Percentiles rank a stretch among this genome's conserved stretches.
Evolutionary conservation across 352 stramenopile species (phyloP).

Genomic region (Aphanomyces euteiches): DNA sequence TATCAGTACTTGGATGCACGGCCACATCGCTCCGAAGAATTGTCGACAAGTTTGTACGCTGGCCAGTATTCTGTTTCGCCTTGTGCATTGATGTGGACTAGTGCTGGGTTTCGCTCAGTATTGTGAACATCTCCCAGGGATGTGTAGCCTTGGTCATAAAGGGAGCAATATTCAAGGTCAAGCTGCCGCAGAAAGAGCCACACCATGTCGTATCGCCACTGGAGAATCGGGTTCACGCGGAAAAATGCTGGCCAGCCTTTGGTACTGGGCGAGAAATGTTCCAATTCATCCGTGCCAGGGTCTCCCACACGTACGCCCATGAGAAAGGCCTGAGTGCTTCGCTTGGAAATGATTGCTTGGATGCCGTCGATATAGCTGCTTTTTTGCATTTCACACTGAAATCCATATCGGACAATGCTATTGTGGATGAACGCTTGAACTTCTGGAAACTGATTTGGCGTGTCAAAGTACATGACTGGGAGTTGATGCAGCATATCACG

Average conservation of each 20-base stretch:
- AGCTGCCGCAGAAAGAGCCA: constrained; percentile 91
- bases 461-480: constrained; percentile 95
- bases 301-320: constrained; percentile 90
- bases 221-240: constrained; percentile 96
- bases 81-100: constrained; percentile 59
- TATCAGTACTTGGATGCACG: constrained; percentile 30
- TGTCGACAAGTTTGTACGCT: constrained; percentile 65
- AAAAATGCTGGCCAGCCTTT: constrained; percentile 94
- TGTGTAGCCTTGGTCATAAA: constrained; percentile 92
- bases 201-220: constrained; percentile 94
- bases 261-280: constrained; percentile 81
- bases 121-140: constrained; percentile 93
- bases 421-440: constrained; percentile 86
- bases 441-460: constrained; percentile 92
- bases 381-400: constrained; percentile 66
- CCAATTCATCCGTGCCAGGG: constrained; percentile 88
- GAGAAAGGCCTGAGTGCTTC: constrained; percentile 84
- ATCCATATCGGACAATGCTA: constrained; percentile 48
- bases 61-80: constrained; percentile 65
- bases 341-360: constrained; percentile 80
- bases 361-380: constrained; percentile 92
- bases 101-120: constrained; percentile 91
- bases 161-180: constrained; percentile 79
- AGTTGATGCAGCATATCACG: constrained; percentile 46
- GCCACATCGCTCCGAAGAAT: constrained; percentile 62